A percentile compares a stretch with the other conserved stretches of the same genome.
These are phyloP conservation scores for Tricholoma hemisulphureum DNA, from an alignment of 768 basidiomycete species.

Conservation along the genomic window DNA sequence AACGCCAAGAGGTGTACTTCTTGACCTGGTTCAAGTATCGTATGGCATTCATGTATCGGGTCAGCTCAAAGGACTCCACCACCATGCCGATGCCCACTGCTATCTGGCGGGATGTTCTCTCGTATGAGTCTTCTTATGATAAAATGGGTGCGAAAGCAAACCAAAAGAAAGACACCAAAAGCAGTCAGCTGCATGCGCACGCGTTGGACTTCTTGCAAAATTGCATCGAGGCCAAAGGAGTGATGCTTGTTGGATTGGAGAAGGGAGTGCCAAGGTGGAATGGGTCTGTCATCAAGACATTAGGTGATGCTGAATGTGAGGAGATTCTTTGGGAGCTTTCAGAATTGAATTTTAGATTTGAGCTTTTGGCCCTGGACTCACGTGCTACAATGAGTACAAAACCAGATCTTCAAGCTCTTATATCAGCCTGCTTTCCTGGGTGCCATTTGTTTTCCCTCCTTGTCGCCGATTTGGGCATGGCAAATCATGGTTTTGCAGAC, in stretches of 20 bases:
- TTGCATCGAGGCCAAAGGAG: not conserved
- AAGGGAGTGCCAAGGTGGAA: not conserved
- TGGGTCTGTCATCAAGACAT: not conserved
- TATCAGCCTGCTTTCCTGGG: not conserved
- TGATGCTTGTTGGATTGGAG: not conserved
- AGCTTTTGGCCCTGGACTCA: conserved; percentile 19
- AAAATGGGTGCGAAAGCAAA: not conserved
- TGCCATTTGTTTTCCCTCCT: not conserved
- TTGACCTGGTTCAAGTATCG: conserved; percentile 8
- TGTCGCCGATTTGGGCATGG: not conserved
- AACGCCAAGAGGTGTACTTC: not conserved
- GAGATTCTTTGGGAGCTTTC: conserved; percentile 19
- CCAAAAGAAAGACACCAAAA: not conserved
- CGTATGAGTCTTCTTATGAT: not conserved
- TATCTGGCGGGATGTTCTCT: conserved; percentile 6
- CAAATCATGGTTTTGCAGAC: conserved; percentile 10
- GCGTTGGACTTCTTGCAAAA: conserved; percentile 4
- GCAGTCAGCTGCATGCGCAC: not conserved
- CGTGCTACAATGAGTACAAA: not conserved
- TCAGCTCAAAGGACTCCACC: not conserved
- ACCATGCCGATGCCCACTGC: conserved; percentile 7
- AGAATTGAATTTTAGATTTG: conserved; percentile 18
- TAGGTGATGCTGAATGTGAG: conserved; percentile 1
- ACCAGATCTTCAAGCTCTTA: not conserved
- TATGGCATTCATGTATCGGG: not conserved